Evolutionary conservation across 129 eudicot genomes (phyloP).

Genomic region (Flaveria trinervia): DNA sequence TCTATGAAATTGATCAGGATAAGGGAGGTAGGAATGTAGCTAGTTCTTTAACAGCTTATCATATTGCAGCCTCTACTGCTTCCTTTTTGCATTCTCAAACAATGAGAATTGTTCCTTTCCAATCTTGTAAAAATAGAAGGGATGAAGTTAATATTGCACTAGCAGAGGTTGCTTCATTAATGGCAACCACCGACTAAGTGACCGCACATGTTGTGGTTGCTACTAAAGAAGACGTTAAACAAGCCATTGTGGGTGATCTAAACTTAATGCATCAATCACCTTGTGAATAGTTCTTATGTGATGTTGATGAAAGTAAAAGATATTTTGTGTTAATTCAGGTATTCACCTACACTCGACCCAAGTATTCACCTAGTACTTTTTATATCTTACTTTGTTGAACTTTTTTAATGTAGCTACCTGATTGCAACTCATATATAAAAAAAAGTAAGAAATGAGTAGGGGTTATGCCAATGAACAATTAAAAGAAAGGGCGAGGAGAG

Average conservation of each 20-base stretch:
- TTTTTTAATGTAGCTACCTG: no score
- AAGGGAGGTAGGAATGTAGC: conserved; percentile 37
- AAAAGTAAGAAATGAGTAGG: no score
- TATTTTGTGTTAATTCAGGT: conserved; percentile 34
- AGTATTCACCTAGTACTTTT: no score
- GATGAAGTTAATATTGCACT: conserved; percentile 36
- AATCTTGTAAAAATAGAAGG: conserved; percentile 35
- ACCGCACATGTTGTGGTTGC: conserved; percentile 74
- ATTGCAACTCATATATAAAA: no score
- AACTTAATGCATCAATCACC: conserved; percentile 75
- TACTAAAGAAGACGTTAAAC: conserved; percentile 96
- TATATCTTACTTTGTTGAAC: no score
- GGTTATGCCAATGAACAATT: no score
- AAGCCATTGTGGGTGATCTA: conserved; percentile 91
- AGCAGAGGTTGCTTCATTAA: conserved; percentile 70
- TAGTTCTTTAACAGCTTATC: conserved; percentile 68
- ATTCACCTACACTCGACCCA: no score
- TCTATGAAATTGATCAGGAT: conserved; percentile 16
- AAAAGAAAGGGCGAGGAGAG: no score
- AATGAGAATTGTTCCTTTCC: conserved; percentile 58
- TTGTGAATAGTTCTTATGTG: conserved; percentile 90
- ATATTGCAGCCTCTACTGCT: conserved; percentile 93
- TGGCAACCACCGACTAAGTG: conserved; percentile 90
- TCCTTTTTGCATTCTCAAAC: conserved; percentile 79
- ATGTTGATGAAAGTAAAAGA: conserved; percentile 68